phyloP scores from a whole-genome alignment of 805 yeast genomes.

The Ogataea naganishii region DNA sequence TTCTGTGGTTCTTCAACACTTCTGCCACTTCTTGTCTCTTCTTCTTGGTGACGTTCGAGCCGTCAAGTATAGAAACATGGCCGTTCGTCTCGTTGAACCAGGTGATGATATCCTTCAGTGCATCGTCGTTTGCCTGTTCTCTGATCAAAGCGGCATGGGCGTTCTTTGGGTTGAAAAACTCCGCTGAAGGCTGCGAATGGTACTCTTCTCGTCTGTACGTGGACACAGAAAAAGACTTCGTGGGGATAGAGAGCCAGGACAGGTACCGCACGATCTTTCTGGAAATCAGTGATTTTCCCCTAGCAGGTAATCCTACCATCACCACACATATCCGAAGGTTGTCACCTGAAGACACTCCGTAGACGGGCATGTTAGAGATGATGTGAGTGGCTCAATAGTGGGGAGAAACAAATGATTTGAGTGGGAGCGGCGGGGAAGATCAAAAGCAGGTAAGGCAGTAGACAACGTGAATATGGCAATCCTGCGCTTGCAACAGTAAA shows the following conservation, averaged over 20 bases:
- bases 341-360: slow-evolving; percentile 51
- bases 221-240: slow-evolving; percentile 87
- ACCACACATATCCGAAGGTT: slow-evolving; percentile 77
- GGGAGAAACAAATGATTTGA: too few species aligned
- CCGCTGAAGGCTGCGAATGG: slow-evolving; percentile 60
- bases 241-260: slow-evolving; percentile 83
- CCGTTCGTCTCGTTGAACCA: slow-evolving; percentile 82
- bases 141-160: slow-evolving; percentile 56
- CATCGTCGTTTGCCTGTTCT: slow-evolving; percentile 59
- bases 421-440: too few species aligned
- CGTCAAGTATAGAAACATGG: slow-evolving; percentile 89
- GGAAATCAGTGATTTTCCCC: slow-evolving; percentile 92
- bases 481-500: too few species aligned
- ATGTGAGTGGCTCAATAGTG: too few species aligned
- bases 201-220: slow-evolving; percentile 58
- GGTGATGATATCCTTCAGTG: slow-evolving; percentile 70
- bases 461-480: too few species aligned
- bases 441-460: too few species aligned
- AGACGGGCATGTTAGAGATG: slow-evolving; percentile 40
- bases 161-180: slow-evolving; percentile 66
- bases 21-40: slow-evolving; percentile 58
- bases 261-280: slow-evolving; percentile 89
- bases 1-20: slow-evolving; percentile 48
- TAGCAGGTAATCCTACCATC: slow-evolving; percentile 82
- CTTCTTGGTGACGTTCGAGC: slow-evolving; percentile 75